Evolutionary conservation across 1,284 basidiomycete species (phyloP), one percentile per base, ranked within the genome.

Genomic region (Malassezia japonica): DNA sequence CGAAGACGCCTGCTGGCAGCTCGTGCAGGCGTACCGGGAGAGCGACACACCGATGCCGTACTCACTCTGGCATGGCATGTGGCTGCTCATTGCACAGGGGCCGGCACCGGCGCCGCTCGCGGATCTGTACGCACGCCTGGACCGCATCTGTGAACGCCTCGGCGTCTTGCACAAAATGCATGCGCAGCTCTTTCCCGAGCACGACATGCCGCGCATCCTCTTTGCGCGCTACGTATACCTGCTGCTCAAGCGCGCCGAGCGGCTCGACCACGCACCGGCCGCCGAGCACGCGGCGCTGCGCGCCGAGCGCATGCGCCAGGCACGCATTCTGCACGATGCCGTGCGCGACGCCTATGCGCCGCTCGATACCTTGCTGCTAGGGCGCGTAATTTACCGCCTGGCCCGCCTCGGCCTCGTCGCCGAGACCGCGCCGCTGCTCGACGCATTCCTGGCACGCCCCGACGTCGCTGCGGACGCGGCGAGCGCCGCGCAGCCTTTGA

Each of bases 161-260:
- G 51, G 48, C 2, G 36, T 40, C 20, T 48, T 54, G 12, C 32
- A 20, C 12, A 31, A 4, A 12, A n/a, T 48, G 13, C 46, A 44
- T 34, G 25, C 29, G 1, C 2, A 2, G 2, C 24, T 28, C 5
- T 46, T 34, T 12, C 32, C 36, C 29, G 28, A 10, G 2, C 40
- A 24, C 18, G 5, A 24, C 18, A 37, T 44, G 7, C 46, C 45
- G 9, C 15, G 16, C 4, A 13, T 8, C 16, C 24, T 43, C 29
- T 23, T 40, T 13, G 46, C 31, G 9, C 46, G 51, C 21, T 32
- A 48, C 18, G 10, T 54, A 15, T 54, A 54, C 32, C 46, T 54
- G 4, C 12, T 54, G 20, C 25, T 54, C 1, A 54, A 54, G 28
- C 46, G 46, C 7, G 46, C 37, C 20, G 51, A 54, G 28, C 32